Percentiles rank a stretch among this genome's conserved stretches.
These are phyloP conservation scores for Lotmaria passim DNA, from an alignment of 208 protist species.

Conservation along the genomic window DNA sequence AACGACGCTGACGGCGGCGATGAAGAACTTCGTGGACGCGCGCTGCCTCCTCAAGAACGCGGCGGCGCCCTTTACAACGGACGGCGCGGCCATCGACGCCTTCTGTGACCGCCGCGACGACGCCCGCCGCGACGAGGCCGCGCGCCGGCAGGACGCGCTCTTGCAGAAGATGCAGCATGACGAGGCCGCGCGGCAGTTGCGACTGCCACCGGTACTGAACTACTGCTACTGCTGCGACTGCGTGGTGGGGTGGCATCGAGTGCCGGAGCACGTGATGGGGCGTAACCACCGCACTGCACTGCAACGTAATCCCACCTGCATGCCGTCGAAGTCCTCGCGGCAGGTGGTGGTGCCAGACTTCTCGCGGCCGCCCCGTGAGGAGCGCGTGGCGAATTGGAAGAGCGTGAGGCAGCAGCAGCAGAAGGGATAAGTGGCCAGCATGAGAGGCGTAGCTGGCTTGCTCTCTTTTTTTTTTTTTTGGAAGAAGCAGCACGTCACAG, in stretches of 20 bases:
- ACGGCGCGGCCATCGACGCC: slow-evolving; percentile 34
- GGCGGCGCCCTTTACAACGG: slow-evolving; percentile 47
- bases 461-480: too few species aligned
- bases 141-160: slow-evolving; percentile 35
- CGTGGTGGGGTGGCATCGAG: slow-evolving; percentile 72
- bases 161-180: slow-evolving; percentile 32
- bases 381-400: slow-evolving; percentile 6
- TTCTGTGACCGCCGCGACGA: slow-evolving; percentile 50
- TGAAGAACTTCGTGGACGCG: slow-evolving; percentile 84
- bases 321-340: slow-evolving; percentile 39
- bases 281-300: slow-evolving; percentile 45
- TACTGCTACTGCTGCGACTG: slow-evolving; percentile 86
- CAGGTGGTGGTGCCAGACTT: slow-evolving; percentile 35
- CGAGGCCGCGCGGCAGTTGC: slow-evolving; percentile 28
- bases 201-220: slow-evolving; percentile 76
- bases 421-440: neutral
- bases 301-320: slow-evolving; percentile 36
- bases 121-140: slow-evolving; percentile 37
- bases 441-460: neutral
- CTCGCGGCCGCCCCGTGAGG: slow-evolving; percentile 27
- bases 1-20: slow-evolving; percentile 42
- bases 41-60: slow-evolving; percentile 73
- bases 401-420: neutral
- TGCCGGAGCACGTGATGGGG: slow-evolving; percentile 78
- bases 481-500: too few species aligned